Evolutionary conservation across 495 filamentous ascomycete species (phyloP), one percentile per base, ranked within the genome.

Genomic region (Bacidia gigantensis): DNA sequence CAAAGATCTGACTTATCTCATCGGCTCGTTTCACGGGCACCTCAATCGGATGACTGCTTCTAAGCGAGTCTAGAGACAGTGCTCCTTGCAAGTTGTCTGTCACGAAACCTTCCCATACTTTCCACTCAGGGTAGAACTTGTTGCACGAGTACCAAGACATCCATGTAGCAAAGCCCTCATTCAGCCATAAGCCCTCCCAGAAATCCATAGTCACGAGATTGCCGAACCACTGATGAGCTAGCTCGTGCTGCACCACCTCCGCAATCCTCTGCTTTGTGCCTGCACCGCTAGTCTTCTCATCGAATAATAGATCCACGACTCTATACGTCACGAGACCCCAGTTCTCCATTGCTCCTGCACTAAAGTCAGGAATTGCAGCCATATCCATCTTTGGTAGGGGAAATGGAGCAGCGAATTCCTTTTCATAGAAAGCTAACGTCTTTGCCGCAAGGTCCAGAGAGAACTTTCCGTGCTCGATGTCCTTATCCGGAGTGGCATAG

Each of bases 141-240:
- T 77, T 75, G 65, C 72, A 75, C 12, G 73, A 75, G 56, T 76
- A 76, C 74, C 74, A 77, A 11, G 72, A 75, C 72, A 76, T 75
- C 93, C 92, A 98, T 22, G 92, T 96, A 26, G 92, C 92, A 64
- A 97, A 97, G 22, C 90, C 90, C 68, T 98, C 92, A 65, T 97
- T 97, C 54, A 98, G 81, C 92, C 92, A 98, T 25, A 98, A 71
- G 26, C 88, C 90, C 67, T 96, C 89, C 92, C 92, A 98, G 78
- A 92, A 98, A 66, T 96, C 90, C 92, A 98, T 98, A 39, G 92
- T 98, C 42, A 98, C 92, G 53, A 98, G 72, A 68, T 98, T 97
- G 54, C 92, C 92, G 60, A 98, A 97, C 92, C 92, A 98, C 68
- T 98, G 92, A 70, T 98, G 92, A 41, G 92, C 92, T 61, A 98